Evolutionary conservation across 805 yeast genomes (phyloP), one percentile per base, ranked within the genome.

Genomic region (Blastobotrys peoriensis): DNA sequence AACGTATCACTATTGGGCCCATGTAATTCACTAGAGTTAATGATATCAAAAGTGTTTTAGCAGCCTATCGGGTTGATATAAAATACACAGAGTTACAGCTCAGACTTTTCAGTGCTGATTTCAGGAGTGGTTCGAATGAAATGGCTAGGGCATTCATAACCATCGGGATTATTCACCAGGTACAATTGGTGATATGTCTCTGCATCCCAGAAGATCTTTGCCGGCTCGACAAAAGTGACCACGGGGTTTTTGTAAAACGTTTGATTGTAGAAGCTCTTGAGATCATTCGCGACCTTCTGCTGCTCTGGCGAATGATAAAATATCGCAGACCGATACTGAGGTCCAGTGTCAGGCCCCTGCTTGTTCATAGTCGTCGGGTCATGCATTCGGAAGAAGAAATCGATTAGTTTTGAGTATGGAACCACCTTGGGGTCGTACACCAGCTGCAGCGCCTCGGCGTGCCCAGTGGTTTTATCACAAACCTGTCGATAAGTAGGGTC

Each of bases 111-210:
- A 8, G 8, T 8, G 10, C 10, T 8, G 13, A 25, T 25, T 25
- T 25, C 38, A 6, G 84, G 83, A 52, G 64, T 61, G 3, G 79
- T 73, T 66, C 98, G 80, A 44, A 86, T 61, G 54, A 74, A 88
- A 60, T 91, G 98, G 3, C 91, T 79, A 17, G 96, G 91, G 62
- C 98, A 91, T 47, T 84, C 86, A 63, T 89, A 87, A 3, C 97
- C 97, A 3, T 68, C 64, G 2, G 96, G 95, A 61, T 91, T 87
- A 57, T 78, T 80, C 45, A 74, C 73, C 56, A 91, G 70, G 62
- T 93, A 91, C 49, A 73, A 59, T 62, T 91, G 98, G 63, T 91
- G 98, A 62, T 89, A 91, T 30, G 81, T 89, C 65, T 91, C 98
- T n/a, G 97, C 98, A 60, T 89, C 96, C 69, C 81, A 83, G 73